A percentile compares a stretch with the other conserved stretches of the same genome.
These are phyloP conservation scores for Scheffersomyces parashehatae DNA, from an alignment of 1,139 yeast genomes.

Conservation along the genomic window DNA sequence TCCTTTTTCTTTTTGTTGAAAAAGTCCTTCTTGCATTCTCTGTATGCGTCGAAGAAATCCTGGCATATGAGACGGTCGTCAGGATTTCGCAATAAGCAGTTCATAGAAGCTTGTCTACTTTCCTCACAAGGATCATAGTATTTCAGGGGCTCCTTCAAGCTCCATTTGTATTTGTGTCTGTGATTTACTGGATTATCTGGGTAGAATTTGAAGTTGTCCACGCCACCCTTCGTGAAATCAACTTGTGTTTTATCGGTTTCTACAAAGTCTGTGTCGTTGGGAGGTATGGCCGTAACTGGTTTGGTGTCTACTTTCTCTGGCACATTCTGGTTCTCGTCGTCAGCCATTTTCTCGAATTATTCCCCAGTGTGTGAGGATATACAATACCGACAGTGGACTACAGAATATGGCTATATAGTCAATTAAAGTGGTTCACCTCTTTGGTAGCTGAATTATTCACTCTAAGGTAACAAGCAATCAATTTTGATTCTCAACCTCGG, in stretches of 20 bases:
- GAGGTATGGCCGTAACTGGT: background rate
- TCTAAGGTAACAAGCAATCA: too few relatives aligned
- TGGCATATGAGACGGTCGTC: slow-evolving; percentile 74
- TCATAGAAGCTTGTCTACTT: slow-evolving; percentile 81
- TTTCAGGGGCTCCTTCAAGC: slow-evolving; percentile 74
- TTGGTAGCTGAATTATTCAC: too few relatives aligned
- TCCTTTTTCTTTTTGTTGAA: slow-evolving; percentile 42
- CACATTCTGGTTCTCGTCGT: background rate
- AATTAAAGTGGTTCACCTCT: too few relatives aligned
- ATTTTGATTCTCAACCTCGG: too few relatives aligned
- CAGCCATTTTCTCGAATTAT: too few relatives aligned
- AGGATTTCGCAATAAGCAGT: slow-evolving; percentile 75
- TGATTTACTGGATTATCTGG: slow-evolving; percentile 79
- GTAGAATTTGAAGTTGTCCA: slow-evolving; percentile 64
- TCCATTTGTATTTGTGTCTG: slow-evolving; percentile 60
- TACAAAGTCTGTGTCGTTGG: slow-evolving; percentile 25
- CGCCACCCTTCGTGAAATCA: slow-evolving; percentile 57
- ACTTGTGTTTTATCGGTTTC: slow-evolving; percentile 48
- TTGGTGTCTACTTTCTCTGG: background rate
- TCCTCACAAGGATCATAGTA: slow-evolving; percentile 93
- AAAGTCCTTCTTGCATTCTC: slow-evolving; percentile 91
- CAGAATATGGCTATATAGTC: too few relatives aligned
- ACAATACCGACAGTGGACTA: too few relatives aligned
- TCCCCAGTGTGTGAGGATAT: too few relatives aligned
- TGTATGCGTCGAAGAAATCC: slow-evolving; percentile 87